Percentiles rank a stretch among this genome's conserved stretches.
phyloP scores from a whole-genome alignment of 768 basidiomycete genomes.

The Serendipita vermifera region DNA sequence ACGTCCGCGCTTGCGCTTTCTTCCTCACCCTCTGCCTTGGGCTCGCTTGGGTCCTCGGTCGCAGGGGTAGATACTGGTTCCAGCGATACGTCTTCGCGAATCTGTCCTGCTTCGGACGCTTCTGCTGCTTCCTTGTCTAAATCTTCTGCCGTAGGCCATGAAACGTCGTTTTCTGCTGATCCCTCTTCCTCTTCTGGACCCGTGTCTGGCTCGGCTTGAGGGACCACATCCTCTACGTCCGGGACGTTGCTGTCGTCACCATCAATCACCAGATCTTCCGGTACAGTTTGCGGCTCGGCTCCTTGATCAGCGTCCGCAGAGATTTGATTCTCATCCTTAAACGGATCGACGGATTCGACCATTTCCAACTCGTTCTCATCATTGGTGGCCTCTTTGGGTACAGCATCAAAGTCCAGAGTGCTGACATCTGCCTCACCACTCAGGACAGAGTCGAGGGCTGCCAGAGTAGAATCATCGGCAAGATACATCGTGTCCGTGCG shows the following conservation, averaged over 20 bases:
- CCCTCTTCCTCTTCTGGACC: not conserved
- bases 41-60: not conserved
- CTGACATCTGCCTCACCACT: not conserved
- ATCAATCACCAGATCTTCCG: not conserved
- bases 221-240: slow-evolving; percentile 2
- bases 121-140: slow-evolving; percentile 4
- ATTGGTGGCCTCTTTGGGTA: not conserved
- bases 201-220: no score
- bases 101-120: not conserved
- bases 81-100: not conserved
- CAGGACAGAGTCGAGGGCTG: not conserved
- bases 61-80: not conserved
- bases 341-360: slow-evolving; percentile 1
- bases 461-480: not conserved
- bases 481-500: slow-evolving; percentile 8
- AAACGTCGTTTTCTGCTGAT: not conserved
- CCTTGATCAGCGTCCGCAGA: not conserved
- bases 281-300: not conserved
- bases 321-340: not conserved
- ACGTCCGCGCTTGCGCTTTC: not conserved
- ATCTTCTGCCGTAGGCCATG: not conserved
- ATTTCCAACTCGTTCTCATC: not conserved
- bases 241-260: not conserved
- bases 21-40: not conserved
- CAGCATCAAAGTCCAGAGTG: not conserved